These are phyloP conservation scores for Penicillium lividum DNA, from an alignment of 495 filamentous ascomycete genomes.

Conservation along the genomic window DNA sequence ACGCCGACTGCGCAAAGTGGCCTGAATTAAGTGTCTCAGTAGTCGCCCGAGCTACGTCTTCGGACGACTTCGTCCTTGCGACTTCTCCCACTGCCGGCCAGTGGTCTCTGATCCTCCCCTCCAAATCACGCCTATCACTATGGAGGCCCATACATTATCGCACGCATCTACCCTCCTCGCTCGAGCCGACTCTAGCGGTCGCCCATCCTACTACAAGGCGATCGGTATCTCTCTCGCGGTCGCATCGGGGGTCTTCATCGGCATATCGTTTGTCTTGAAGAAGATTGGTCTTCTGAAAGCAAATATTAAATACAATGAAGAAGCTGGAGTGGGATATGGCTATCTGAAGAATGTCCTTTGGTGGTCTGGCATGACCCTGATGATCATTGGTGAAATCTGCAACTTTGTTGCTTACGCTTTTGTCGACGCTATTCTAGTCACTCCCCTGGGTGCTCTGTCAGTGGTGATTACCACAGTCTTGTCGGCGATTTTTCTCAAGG, in stretches of 20 bases:
- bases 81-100: constrained; percentile 32
- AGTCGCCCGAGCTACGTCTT: constrained; percentile 30
- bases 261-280: constrained; percentile 92
- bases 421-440: constrained; percentile 95
- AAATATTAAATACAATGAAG: constrained; percentile 95
- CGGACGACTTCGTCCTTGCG: constrained; percentile 27
- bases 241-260: constrained; percentile 90
- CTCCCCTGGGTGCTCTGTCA: constrained; percentile 89
- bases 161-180: constrained; percentile 50
- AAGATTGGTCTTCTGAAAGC: constrained; percentile 88
- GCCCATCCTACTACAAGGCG: constrained; percentile 74
- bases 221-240: constrained; percentile 87
- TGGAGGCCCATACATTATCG: constrained; percentile 47
- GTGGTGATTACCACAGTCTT: constrained; percentile 93
- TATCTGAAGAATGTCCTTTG: constrained; percentile 95
- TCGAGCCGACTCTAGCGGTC: constrained; percentile 42
- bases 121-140: constrained; percentile 22
- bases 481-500: constrained; percentile 95
- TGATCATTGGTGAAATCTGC: constrained; percentile 96
- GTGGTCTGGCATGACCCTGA: constrained; percentile 96
- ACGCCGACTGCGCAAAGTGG: constrained; percentile 23
- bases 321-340: constrained; percentile 94
- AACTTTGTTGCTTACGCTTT: constrained; percentile 98
- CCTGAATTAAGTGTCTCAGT: constrained; percentile 29
- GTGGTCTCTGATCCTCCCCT: constrained; percentile 13